Evolutionary conservation across 116 monocot species (phyloP).

Genomic region (Cymodocea nodosa): DNA sequence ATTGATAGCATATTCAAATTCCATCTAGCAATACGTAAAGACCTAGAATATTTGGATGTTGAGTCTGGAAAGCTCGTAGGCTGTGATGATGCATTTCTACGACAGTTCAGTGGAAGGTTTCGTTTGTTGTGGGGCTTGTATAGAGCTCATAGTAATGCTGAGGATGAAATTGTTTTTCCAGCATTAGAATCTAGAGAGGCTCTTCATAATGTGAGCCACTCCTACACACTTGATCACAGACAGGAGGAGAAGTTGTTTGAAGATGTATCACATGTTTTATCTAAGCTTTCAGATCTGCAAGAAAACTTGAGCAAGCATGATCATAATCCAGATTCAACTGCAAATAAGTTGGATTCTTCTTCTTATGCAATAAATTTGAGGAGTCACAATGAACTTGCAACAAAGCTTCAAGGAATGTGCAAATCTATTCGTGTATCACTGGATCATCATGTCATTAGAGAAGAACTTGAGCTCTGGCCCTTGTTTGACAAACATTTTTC

Average conservation of each 20-base stretch:
- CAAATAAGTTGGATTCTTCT: background rate
- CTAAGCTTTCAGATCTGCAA: slow-evolving; percentile 58
- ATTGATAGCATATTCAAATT: slow-evolving; percentile 99
- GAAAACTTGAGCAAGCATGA: slow-evolving; percentile 16
- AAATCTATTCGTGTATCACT: slow-evolving; percentile 89
- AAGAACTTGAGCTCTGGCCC: slow-evolving; percentile 99
- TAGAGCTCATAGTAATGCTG: slow-evolving; percentile 98
- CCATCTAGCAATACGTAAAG: slow-evolving; percentile 94
- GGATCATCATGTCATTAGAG: slow-evolving; percentile 84
- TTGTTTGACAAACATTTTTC: slow-evolving; percentile 97
- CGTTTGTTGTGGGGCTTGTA: slow-evolving; percentile 92
- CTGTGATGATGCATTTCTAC: slow-evolving; percentile 60
- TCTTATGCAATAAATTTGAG: slow-evolving; percentile 14
- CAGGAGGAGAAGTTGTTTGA: slow-evolving; percentile 94
- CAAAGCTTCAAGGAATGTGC: slow-evolving; percentile 98
- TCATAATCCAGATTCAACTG: slow-evolving; percentile 8
- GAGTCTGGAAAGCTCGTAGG: slow-evolving; percentile 88
- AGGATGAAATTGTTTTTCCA: slow-evolving; percentile 99
- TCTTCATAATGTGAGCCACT: slow-evolving; percentile 97
- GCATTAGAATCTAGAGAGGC: slow-evolving; percentile 97
- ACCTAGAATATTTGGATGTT: slow-evolving; percentile 90
- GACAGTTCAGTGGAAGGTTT: slow-evolving; percentile 93
- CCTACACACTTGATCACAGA: slow-evolving; percentile 96
- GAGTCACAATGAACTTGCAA: slow-evolving; percentile 76
- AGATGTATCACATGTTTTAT: slow-evolving; percentile 72